Evolutionary conservation across 306 rosid genomes (phyloP), one percentile per base, ranked within the genome.

Genomic region (Lathyrus oleraceus): DNA sequence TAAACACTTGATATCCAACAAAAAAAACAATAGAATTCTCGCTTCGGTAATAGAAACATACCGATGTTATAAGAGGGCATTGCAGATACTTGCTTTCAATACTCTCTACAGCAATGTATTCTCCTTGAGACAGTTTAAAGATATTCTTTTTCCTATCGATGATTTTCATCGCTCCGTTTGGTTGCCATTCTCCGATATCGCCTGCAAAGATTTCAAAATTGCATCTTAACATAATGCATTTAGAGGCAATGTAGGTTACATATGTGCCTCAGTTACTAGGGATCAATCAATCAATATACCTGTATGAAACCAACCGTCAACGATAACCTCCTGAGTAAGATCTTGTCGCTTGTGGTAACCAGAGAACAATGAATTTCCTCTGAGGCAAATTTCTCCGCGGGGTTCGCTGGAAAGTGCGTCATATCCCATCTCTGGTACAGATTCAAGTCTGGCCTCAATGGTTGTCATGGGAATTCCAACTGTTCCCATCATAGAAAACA

Each of bases 271-370:
- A 49, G 23, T 17, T 17, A 51, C 28, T 51, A 51, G 28, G 28
- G 25, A 53, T 11, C 8, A 20, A 21, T 11, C 8, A 21, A 21
- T 21, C 15, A 53, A 21, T 32, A 53, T 51, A 94, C 99, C 97
- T 81, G 97, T 94, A 65, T 91, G 99, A 83, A 94, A 91, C 99
- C 99, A 91, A 6, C 95, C 96, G 61, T 94, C 97, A 71, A 91
- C 67, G 27, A 88, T 69, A 59, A 94, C 96, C 30, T 90, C 88
- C 48, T 84, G 66, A 14, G 97, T 85, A 40, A 94, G 89, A 86
- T 90, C 98, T 44, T 83, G 81, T 27, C 95, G 82, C 82, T 89
- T 91, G 79, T 86, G 90, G 82, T 91, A 91, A 40, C 96, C 95
- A 23, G 95, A 87, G 78, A 87, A 91, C 76, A 89, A 75, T 23